phyloP scores from a whole-genome alignment of 2,329 filamentous ascomycete species.

The Chaetomium sp. region DNA sequence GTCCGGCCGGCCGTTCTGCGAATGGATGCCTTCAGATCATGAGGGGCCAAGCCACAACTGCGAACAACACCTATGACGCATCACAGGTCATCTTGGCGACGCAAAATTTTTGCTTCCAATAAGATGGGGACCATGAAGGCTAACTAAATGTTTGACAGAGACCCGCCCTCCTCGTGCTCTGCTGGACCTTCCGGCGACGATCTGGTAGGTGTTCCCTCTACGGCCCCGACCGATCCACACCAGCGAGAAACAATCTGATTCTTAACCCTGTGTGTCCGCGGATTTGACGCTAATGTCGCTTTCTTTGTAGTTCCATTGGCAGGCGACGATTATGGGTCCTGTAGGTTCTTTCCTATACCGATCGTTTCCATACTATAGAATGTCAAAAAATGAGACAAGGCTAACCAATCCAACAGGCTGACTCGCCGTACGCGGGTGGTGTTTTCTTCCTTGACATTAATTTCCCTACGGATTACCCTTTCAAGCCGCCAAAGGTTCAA shows the following conservation, averaged over 20 bases:
- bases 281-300: slow-evolving; percentile 17
- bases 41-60: too few relatives aligned
- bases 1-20: too few relatives aligned
- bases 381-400: slow-evolving; percentile 2
- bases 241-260: background rate
- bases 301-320: slow-evolving; percentile 85
- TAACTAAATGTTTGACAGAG: slow-evolving; percentile 50
- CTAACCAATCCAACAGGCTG: slow-evolving; percentile 50
- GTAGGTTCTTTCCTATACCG: slow-evolving; percentile 53
- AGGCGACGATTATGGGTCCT: slow-evolving; percentile 99
- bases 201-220: slow-evolving; percentile 62
- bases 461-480: slow-evolving; percentile 99
- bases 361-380: background rate
- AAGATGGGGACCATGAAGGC: slow-evolving; percentile 12
- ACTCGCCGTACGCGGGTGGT: slow-evolving; percentile 95
- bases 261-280: background rate
- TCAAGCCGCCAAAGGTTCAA: slow-evolving; percentile 99
- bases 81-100: too few relatives aligned
- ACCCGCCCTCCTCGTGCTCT: slow-evolving; percentile 97
- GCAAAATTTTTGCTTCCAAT: background rate
- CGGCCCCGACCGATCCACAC: slow-evolving; percentile 13
- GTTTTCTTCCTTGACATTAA: slow-evolving; percentile 99
- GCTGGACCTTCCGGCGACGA: slow-evolving; percentile 96
- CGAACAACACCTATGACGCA: too few relatives aligned
- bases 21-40: too few relatives aligned